Evolutionary conservation across 371 early-diverging fungal genomes (phyloP).

Genomic region (Enterospora canceri): DNA sequence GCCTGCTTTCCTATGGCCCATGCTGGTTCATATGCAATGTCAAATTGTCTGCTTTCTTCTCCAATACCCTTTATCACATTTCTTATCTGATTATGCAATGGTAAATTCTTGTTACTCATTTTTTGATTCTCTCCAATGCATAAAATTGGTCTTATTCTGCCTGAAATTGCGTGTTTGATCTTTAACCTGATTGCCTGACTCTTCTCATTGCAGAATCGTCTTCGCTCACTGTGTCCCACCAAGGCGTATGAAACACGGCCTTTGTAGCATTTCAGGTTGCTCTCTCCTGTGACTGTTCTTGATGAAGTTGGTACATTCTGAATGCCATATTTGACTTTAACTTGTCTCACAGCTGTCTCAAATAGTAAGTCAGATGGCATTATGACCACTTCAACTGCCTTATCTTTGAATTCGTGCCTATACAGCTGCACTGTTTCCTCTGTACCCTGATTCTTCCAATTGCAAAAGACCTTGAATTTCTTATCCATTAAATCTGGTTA

Average conservation of each 20-base stretch:
- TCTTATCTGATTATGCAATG: not conserved
- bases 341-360: constrained; percentile 28
- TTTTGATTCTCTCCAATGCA: constrained; percentile 95
- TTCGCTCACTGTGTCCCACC: constrained; percentile 95
- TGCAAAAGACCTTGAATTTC: too few species aligned
- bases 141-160: constrained; percentile 76
- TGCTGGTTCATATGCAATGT: constrained; percentile 97
- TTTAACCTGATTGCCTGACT: constrained; percentile 66
- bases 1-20: constrained; percentile 98
- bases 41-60: constrained; percentile 58
- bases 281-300: constrained; percentile 95
- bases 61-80: not conserved
- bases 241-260: constrained; percentile 85
- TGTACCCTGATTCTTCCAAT: too few species aligned
- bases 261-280: constrained; percentile 80
- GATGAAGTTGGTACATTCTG: constrained; percentile 76
- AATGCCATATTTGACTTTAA: constrained; percentile 74
- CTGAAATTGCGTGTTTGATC: constrained; percentile 69
- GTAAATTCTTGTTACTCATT: constrained; percentile 66
- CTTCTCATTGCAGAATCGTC: constrained; percentile 74
- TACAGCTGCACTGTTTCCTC: not conserved
- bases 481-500: too few species aligned
- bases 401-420: not conserved
- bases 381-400: constrained; percentile 72
- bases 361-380: constrained; percentile 85